phyloP scores from a whole-genome alignment of 2,329 filamentous ascomycete species.

The Lojkania enalia region DNA sequence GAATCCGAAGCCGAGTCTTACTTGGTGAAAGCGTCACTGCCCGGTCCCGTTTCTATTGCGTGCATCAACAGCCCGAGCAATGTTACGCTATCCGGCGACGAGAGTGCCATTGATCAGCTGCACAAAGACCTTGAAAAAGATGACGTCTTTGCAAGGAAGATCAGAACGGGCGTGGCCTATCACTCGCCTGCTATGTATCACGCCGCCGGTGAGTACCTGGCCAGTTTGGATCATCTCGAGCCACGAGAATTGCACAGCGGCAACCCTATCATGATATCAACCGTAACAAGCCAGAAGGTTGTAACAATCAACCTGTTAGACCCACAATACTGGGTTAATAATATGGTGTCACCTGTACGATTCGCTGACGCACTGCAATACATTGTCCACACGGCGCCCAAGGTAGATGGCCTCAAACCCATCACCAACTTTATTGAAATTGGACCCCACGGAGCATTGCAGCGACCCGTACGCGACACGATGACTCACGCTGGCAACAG shows the following conservation, averaged over 20 bases:
- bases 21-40: neutral
- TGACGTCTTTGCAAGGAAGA: constrained; percentile 40
- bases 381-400: neutral
- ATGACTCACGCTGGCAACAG: too few species aligned
- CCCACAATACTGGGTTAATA: constrained; percentile 43
- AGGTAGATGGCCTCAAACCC: neutral
- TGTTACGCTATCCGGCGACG: constrained; percentile 50
- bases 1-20: neutral
- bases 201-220: constrained; percentile 25
- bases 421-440: constrained; percentile 7
- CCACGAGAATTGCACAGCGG: neutral
- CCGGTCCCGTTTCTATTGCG: constrained; percentile 6
- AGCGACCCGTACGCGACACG: constrained; percentile 7
- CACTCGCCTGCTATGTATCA: constrained; percentile 47
- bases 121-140: constrained; percentile 35
- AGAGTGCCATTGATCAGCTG: constrained; percentile 35
- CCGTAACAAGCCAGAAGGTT: neutral
- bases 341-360: constrained; percentile 41
- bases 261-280: neutral
- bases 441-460: constrained; percentile 11
- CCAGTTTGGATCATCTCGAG: neutral
- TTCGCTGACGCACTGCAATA: constrained; percentile 15
- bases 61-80: constrained; percentile 41
- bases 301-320: constrained; percentile 40
- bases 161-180: constrained; percentile 48